phyloP scores from a whole-genome alignment of 2,329 filamentous ascomycete genomes.

The Colletotrichum zoysiae region DNA sequence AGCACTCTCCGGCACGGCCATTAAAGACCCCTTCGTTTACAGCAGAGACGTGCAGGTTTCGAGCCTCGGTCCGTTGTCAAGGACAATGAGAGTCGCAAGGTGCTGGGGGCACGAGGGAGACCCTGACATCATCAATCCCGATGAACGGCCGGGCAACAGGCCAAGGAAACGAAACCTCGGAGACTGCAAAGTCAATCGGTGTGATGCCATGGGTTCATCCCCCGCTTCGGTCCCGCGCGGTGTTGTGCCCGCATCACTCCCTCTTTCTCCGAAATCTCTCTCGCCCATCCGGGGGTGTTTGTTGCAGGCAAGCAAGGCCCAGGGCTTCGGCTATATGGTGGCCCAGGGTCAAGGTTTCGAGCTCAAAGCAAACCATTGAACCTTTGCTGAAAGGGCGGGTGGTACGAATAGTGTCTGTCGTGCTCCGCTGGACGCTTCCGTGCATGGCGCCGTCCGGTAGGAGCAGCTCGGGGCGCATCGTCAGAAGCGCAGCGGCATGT shows the following conservation, averaged over 20 bases:
- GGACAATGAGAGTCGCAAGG: not conserved
- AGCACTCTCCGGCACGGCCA: not conserved
- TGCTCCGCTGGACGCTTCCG: not conserved
- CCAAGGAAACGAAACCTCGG: not conserved
- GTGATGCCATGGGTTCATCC: not conserved
- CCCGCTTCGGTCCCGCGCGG: not conserved
- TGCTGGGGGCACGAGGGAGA: not conserved
- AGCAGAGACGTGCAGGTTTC: too few species aligned
- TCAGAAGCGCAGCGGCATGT: not conserved
- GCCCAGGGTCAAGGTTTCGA: not conserved
- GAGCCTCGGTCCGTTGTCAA: not conserved
- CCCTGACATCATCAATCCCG: not conserved
- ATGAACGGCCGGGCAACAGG: too few species aligned
- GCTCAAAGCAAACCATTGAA: not conserved
- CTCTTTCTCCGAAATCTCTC: not conserved
- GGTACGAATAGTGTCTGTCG: not conserved
- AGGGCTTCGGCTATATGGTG: not conserved
- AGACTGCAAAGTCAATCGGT: not conserved
- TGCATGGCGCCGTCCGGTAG: not conserved
- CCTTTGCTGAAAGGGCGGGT: not conserved
- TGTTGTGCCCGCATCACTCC: not conserved
- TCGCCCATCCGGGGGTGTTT: not conserved
- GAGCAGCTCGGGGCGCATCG: not conserved
- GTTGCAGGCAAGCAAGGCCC: not conserved
- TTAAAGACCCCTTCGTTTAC: not conserved